Conservation (phyloP, 306 rosid species). For the Astragalus membranaceus region DNA sequence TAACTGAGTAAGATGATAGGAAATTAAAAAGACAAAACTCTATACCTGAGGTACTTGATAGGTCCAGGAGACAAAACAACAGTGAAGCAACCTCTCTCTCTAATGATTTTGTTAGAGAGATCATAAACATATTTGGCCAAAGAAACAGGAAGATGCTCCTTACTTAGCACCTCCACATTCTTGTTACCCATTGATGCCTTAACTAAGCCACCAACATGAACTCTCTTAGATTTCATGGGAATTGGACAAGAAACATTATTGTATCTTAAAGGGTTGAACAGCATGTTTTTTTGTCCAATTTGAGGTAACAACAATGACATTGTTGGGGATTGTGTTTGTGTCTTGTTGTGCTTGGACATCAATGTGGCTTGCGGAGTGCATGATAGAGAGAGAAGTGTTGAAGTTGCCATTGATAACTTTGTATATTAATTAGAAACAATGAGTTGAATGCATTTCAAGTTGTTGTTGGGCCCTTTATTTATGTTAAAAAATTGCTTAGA, state of each 20-base stretch:
- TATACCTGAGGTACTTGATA: slow-evolving; percentile 62
- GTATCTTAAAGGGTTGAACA: slow-evolving; percentile 13
- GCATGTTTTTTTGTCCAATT: background rate
- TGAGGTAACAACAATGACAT: slow-evolving; percentile 21
- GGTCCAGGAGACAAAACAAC: slow-evolving; percentile 75
- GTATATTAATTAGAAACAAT: background rate
- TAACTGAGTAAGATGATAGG: too few relatives aligned
- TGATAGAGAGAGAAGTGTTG: slow-evolving; percentile 28
- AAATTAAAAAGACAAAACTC: too few relatives aligned
- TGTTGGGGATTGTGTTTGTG: slow-evolving; percentile 9
- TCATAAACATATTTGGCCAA: slow-evolving; percentile 67
- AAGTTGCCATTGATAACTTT: slow-evolving; percentile 27
- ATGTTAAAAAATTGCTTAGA: background rate
- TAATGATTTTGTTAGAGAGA: slow-evolving; percentile 51
- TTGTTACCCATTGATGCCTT: slow-evolving; percentile 36
- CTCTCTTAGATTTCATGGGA: slow-evolving; percentile 14
- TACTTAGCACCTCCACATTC: slow-evolving; percentile 46
- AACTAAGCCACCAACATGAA: slow-evolving; percentile 19
- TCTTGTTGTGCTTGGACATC: slow-evolving; percentile 6
- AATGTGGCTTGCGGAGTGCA: slow-evolving; percentile 20
- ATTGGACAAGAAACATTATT: slow-evolving; percentile 14
- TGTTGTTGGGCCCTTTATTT: slow-evolving; percentile 4
- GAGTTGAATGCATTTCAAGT: background rate
- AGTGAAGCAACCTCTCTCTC: slow-evolving; percentile 53
- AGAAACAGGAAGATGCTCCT: slow-evolving; percentile 56